Conservation (phyloP, 1,284 basidiomycete genomes). For the Ganoderma meredithae region DNA sequence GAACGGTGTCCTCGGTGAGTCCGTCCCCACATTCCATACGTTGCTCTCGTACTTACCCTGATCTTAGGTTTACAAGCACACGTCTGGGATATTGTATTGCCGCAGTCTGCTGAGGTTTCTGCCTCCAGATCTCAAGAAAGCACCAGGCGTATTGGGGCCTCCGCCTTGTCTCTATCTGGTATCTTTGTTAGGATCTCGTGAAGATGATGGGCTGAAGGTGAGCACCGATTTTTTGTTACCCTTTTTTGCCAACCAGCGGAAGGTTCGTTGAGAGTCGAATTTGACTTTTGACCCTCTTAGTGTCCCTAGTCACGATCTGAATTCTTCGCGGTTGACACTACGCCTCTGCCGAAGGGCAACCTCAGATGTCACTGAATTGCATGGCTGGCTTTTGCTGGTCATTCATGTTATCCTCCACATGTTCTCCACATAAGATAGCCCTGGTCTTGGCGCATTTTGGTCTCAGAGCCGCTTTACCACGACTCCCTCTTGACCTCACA, state of each 20-base stretch:
- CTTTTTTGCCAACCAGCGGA: not conserved
- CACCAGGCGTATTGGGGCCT: no score
- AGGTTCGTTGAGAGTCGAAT: not conserved
- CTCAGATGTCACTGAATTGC: not conserved
- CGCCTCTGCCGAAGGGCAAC: not conserved
- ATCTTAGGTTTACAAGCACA: no score
- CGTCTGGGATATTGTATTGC: no score
- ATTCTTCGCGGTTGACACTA: conserved; percentile 6
- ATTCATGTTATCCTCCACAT: not conserved
- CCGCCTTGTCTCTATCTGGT: no score
- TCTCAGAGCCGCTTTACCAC: not conserved
- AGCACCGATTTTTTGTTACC: not conserved
- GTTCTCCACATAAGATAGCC: not conserved
- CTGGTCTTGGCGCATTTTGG: not conserved
- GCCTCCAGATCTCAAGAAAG: no score
- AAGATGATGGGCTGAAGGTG: not conserved
- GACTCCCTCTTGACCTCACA: not conserved
- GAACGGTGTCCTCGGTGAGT: conserved; percentile 2
- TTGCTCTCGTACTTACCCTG: not conserved
- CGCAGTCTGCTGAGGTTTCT: no score
- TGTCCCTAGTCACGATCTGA: not conserved
- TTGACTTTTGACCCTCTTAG: not conserved
- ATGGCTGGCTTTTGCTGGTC: not conserved
- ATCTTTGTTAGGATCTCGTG: not conserved
- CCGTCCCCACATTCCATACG: not conserved